phyloP scores from a whole-genome alignment of 495 filamentous ascomycete species.

The Penicillium coffeae region DNA sequence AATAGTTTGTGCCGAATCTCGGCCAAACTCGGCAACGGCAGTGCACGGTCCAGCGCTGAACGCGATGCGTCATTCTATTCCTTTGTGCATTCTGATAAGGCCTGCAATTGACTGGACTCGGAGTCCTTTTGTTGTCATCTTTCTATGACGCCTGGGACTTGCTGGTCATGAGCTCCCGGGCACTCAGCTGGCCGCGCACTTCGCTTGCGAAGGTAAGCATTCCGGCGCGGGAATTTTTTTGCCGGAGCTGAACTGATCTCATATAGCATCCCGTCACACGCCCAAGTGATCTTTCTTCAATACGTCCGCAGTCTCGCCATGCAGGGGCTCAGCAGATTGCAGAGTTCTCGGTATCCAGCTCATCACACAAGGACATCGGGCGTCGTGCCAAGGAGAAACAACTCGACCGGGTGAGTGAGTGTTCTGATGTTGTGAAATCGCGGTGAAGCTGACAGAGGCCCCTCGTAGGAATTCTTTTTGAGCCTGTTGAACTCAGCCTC shows the following conservation, averaged over 20 bases:
- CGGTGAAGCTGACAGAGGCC: neutral
- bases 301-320: constrained; percentile 18
- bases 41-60: neutral
- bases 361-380: constrained; percentile 34
- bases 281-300: constrained; percentile 9
- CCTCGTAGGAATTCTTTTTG: constrained; percentile 70
- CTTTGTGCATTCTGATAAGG: neutral
- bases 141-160: neutral
- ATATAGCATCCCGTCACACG: constrained; percentile 22
- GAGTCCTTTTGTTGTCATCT: neutral
- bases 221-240: neutral
- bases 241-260: constrained; percentile 7
- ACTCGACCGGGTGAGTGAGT: constrained; percentile 36
- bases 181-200: constrained; percentile 32
- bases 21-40: neutral
- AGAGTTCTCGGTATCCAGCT: constrained; percentile 34
- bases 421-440: neutral
- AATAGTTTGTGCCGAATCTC: no score
- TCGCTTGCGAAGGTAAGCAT: constrained; percentile 27
- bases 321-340: constrained; percentile 28
- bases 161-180: constrained; percentile 32
- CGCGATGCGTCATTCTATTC: constrained; percentile 1
- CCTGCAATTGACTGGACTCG: neutral
- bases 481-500: constrained; percentile 78
- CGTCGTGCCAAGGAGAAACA: constrained; percentile 47